Evolutionary conservation across 441 rosid species (phyloP).

Genomic region (Breynia disticha): DNA sequence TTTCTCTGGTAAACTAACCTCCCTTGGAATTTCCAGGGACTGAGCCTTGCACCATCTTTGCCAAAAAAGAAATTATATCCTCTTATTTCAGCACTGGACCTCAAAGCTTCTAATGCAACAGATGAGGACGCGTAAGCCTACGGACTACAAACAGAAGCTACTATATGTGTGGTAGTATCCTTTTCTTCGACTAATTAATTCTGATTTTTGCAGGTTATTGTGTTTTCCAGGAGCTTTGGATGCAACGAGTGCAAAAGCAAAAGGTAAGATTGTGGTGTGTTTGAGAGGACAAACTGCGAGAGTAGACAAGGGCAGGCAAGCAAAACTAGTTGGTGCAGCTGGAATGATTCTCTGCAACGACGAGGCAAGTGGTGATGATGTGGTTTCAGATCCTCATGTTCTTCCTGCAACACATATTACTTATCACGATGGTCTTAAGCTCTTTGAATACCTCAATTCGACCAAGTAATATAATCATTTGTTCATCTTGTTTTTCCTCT

Average conservation of each 20-base stretch:
- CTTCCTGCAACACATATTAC: constrained; percentile 44
- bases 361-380: constrained; percentile 21
- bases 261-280: constrained; percentile 45
- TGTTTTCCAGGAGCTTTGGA: constrained; percentile 35
- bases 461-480: constrained; percentile 16
- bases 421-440: constrained; percentile 25
- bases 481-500: background rate
- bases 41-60: constrained; percentile 20
- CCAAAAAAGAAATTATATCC: constrained; percentile 40
- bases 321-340: constrained; percentile 39
- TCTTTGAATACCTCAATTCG: constrained; percentile 29
- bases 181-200: background rate
- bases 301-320: constrained; percentile 34
- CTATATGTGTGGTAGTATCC: background rate
- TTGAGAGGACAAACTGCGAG: constrained; percentile 30
- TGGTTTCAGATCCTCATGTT: constrained; percentile 35
- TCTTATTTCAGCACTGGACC: constrained; percentile 42
- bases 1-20: too few relatives aligned
- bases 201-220: constrained; percentile 24
- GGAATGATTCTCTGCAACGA: constrained; percentile 60
- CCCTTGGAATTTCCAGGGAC: background rate
- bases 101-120: constrained; percentile 35
- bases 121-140: constrained; percentile 37
- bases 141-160: background rate
- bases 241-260: constrained; percentile 23